These are phyloP conservation scores for Drosera spatulata DNA, from an alignment of 179 eudicot species.

Conservation along the genomic window DNA sequence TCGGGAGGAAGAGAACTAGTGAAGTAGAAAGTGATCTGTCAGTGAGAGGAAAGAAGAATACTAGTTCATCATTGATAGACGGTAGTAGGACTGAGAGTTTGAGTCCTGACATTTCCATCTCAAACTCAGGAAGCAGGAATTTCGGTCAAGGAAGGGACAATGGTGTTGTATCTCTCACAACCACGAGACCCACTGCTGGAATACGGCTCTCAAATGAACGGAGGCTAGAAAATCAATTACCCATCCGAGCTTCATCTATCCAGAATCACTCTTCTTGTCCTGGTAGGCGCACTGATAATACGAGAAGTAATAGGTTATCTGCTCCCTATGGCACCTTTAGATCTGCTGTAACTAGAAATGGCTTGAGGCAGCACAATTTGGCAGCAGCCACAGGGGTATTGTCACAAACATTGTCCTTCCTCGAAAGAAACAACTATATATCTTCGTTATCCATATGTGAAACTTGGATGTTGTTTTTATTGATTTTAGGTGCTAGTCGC, in stretches of 20 bases:
- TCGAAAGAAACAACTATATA: no score
- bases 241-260: conserved; percentile 20
- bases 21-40: conserved; percentile 51
- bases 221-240: conserved; percentile 22
- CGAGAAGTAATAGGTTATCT: conserved; percentile 13
- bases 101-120: conserved; percentile 34
- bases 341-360: conserved; percentile 30
- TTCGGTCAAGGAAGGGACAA: conserved; percentile 20
- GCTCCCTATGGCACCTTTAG: conserved; percentile 28
- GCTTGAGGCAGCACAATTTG: conserved; percentile 42
- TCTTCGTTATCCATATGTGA: no score
- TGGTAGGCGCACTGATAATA: conserved; percentile 20
- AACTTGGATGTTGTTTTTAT: no score
- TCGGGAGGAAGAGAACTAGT: conserved; percentile 44
- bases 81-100: conserved; percentile 22
- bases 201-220: conserved; percentile 15
- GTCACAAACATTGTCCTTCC: neutral
- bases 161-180: conserved; percentile 25
- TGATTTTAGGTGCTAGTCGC: conserved; percentile 60
- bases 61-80: conserved; percentile 15
- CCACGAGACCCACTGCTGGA: conserved; percentile 25
- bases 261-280: conserved; percentile 18
- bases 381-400: conserved; percentile 83
- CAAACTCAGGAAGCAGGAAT: conserved; percentile 42
- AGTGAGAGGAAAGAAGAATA: conserved; percentile 42